A percentile compares a stretch with the other conserved stretches of the same genome.
Evolutionary conservation across 345 rosid genomes (phyloP).

Genomic region (Ceriops zippeliana): DNA sequence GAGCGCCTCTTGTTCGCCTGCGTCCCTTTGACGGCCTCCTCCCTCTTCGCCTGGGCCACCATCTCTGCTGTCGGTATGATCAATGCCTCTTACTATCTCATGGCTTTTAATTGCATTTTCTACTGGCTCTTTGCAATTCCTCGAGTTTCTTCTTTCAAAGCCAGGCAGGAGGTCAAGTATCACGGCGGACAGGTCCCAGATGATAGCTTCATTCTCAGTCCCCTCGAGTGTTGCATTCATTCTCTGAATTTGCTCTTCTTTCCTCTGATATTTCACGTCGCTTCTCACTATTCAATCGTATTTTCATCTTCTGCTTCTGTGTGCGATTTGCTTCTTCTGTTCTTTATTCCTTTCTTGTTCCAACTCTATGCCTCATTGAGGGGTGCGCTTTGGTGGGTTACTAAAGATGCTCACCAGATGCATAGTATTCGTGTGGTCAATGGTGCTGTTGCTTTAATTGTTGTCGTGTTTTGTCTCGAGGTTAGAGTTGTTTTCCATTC

Average conservation of each 20-base stretch:
- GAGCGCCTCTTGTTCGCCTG: slow-evolving; percentile 90
- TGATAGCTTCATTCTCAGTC: slow-evolving; percentile 70
- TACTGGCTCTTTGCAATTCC: slow-evolving; percentile 90
- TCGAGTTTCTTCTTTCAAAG: slow-evolving; percentile 76
- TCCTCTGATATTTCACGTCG: slow-evolving; percentile 78
- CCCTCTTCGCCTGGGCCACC: slow-evolving; percentile 93
- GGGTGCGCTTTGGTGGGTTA: slow-evolving; percentile 96
- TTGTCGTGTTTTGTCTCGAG: slow-evolving; percentile 86
- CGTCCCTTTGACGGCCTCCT: slow-evolving; percentile 69
- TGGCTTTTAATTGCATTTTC: slow-evolving; percentile 77
- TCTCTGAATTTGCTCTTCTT: slow-evolving; percentile 75
- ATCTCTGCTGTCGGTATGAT: slow-evolving; percentile 88
- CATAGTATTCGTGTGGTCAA: slow-evolving; percentile 79
- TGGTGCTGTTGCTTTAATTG: slow-evolving; percentile 84
- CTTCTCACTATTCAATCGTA: slow-evolving; percentile 75
- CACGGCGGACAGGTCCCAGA: slow-evolving; percentile 96
- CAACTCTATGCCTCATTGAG: slow-evolving; percentile 87
- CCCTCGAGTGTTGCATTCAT: slow-evolving; percentile 76
- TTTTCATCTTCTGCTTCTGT: slow-evolving; percentile 69
- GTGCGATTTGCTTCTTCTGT: slow-evolving; percentile 71
- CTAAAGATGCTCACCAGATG: slow-evolving; percentile 61
- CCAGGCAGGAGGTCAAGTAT: slow-evolving; percentile 72
- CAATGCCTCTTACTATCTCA: slow-evolving; percentile 74
- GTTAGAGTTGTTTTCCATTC: slow-evolving; percentile 91
- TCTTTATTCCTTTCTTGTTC: slow-evolving; percentile 85